Evolutionary conservation across 2,329 filamentous ascomycete species (phyloP), one percentile per base, ranked within the genome.

Genomic region (Curvularia sp.): DNA sequence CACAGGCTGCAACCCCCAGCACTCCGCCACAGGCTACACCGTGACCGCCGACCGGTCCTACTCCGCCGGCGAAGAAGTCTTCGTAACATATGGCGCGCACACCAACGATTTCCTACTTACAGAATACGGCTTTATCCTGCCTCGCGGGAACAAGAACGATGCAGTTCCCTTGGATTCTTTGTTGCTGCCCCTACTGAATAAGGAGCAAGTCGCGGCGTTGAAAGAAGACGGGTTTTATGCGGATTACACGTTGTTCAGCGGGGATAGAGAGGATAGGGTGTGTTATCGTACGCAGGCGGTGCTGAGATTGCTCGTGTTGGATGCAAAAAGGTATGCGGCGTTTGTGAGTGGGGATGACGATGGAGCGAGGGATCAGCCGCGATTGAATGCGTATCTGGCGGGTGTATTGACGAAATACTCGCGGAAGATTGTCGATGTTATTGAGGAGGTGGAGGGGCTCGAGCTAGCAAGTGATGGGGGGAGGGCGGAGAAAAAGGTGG

Each of bases 71-170:
- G 85, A 89, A 20, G 90, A 93, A 76, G 78, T 93, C 0, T 85
- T 84, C 59, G 86, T 90, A 26, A 86, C 84, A 28, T 93, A 93
- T 67, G 90, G 90, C 3, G 74, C 82, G 1, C 90, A 93, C 71
- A 83, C 83, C 28, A 91, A 91, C 62, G 90, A 93, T 70, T 89
- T 90, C 64, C 77, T 93, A 18, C 82, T 93, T 2, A 83, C 86
- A 0, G 89, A 92, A 75, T 93, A 83, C 55, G 81, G 81, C n/a
- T 83, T 83, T 66, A 73, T 82, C 13, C 47, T 49, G 1, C 72
- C 78, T 1, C 61, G 61, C 0, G 61, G 53, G 9, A 80, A 78
- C 55, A 55, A 61, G 18, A 74, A 78, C 53, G 81, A 83, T 62
- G 68, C 72, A 2, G 67, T 81, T 8, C 71, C 72, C 2, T 66